Conservation (phyloP, 148 eudicot species). For the Oxyria digyna region DNA sequence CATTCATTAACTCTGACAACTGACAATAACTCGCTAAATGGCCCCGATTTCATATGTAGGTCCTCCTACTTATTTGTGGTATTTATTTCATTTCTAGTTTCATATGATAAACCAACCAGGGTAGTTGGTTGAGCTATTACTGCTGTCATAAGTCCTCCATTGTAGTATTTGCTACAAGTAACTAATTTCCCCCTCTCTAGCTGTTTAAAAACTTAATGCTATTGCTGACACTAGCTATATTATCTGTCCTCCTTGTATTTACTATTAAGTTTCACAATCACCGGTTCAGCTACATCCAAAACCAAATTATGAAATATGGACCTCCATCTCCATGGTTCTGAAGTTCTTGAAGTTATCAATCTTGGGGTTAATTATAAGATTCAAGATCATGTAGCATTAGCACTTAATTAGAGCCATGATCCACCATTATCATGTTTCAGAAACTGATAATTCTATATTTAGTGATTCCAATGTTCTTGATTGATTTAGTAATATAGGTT, state of each 20-base stretch:
- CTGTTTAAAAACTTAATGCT: background rate
- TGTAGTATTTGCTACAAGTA: background rate
- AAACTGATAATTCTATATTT: background rate
- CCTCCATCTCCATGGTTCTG: background rate
- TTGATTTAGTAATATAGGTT: no score
- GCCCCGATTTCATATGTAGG: background rate
- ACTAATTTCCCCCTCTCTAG: background rate
- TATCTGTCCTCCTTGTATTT: background rate
- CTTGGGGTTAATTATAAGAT: background rate
- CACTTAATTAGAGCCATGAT: background rate
- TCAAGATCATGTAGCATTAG: background rate
- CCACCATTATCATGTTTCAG: background rate
- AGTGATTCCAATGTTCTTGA: background rate
- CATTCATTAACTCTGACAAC: background rate
- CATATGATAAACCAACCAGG: background rate
- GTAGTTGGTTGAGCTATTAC: slow-evolving; percentile 4
- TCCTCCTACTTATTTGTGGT: background rate
- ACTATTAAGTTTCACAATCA: background rate
- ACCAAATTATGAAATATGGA: background rate
- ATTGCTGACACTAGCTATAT: background rate
- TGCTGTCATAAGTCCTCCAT: background rate
- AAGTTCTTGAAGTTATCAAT: background rate
- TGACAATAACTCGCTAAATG: background rate
- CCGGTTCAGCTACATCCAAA: background rate
- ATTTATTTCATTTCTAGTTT: slow-evolving; percentile 1